Evolutionary conservation across 768 basidiomycete genomes (phyloP).

Genomic region (Phanerochaete sordida): DNA sequence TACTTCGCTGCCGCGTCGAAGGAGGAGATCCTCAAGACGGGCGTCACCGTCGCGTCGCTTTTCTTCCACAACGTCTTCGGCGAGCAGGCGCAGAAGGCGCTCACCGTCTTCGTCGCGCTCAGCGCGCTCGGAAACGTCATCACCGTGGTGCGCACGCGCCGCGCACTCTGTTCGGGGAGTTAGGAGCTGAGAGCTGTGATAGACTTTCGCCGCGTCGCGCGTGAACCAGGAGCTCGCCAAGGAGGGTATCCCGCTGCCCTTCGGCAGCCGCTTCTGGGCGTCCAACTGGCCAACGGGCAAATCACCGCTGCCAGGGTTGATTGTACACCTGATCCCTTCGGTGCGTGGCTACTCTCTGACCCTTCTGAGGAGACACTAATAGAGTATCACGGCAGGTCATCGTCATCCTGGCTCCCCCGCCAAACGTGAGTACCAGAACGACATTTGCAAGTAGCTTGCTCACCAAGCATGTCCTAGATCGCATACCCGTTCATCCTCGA

Average conservation of each 20-base stretch:
- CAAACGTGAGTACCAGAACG: constrained; percentile 25
- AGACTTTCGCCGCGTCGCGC: constrained; percentile 50
- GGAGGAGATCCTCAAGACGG: constrained; percentile 43
- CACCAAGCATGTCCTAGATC: neutral
- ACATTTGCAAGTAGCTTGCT: neutral
- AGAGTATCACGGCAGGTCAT: constrained; percentile 31
- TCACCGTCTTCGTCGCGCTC: constrained; percentile 56
- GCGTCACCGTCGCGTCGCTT: constrained; percentile 55
- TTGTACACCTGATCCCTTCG: constrained; percentile 53
- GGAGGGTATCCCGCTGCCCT: constrained; percentile 58
- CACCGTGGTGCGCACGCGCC: constrained; percentile 16
- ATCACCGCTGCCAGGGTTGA: constrained; percentile 52
- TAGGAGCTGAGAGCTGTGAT: neutral
- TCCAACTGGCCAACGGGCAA: constrained; percentile 60
- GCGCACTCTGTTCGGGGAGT: neutral
- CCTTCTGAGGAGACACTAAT: neutral
- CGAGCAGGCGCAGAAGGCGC: constrained; percentile 43
- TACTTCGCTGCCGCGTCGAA: constrained; percentile 54
- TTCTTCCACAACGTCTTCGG: constrained; percentile 63
- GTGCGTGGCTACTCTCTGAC: constrained; percentile 24
- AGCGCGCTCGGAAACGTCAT: constrained; percentile 32
- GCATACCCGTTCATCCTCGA: constrained; percentile 63
- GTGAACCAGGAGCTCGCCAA: constrained; percentile 61
- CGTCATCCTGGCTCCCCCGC: constrained; percentile 52
- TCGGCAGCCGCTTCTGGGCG: constrained; percentile 57